Evolutionary conservation across 1,139 yeast genomes (phyloP).

Genomic region (Nadsonia commutata): DNA sequence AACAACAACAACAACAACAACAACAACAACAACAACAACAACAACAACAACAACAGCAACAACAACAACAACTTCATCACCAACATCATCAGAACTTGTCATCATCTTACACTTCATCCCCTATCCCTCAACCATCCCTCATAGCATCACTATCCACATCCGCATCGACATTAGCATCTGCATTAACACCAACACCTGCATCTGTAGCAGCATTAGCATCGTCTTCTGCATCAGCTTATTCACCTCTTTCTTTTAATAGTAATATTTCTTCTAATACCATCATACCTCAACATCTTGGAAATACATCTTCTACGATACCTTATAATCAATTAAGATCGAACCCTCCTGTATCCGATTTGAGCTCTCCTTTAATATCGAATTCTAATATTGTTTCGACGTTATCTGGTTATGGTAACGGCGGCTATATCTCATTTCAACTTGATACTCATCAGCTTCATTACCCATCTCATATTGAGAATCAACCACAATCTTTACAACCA

Average conservation of each 20-base stretch:
- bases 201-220: background rate
- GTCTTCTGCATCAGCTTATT: background rate
- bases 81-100: too few species aligned
- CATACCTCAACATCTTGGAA: background rate
- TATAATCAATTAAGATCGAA: background rate
- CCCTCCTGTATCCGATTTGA: background rate
- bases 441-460: background rate
- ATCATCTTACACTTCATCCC: background rate
- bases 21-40: too few species aligned
- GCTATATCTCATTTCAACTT: background rate
- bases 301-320: background rate
- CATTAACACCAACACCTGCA: background rate
- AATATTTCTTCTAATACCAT: background rate
- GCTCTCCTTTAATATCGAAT: background rate
- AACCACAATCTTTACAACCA: background rate
- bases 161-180: background rate
- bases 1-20: too few species aligned
- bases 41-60: too few species aligned
- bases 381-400: background rate
- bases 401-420: background rate
- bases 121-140: background rate
- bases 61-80: too few species aligned
- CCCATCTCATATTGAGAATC: background rate
- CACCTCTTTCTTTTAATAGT: background rate
- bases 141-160: background rate